phyloP scores from a whole-genome alignment of 1,284 basidiomycete genomes.

The Rhodotorula sp. region DNA sequence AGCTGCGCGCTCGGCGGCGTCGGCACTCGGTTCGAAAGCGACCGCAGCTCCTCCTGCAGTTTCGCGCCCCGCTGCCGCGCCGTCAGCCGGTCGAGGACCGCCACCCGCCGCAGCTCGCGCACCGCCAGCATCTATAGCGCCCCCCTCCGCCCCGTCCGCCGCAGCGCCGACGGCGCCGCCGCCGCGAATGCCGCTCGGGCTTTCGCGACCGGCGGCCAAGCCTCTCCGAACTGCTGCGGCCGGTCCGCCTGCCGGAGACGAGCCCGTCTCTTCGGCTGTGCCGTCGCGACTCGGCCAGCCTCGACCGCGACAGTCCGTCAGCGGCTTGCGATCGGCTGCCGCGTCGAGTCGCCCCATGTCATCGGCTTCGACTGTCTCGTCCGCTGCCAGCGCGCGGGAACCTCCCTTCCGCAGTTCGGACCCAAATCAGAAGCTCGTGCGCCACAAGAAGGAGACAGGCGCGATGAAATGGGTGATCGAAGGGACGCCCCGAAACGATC shows the following conservation, averaged over 20 bases:
- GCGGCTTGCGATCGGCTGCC: constrained; percentile 41
- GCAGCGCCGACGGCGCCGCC: constrained; percentile 27
- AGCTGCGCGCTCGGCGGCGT: constrained; percentile 50
- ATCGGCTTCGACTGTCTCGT: constrained; percentile 51
- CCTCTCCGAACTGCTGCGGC: constrained; percentile 38
- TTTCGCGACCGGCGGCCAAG: constrained; percentile 30
- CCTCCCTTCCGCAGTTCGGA: constrained; percentile 69
- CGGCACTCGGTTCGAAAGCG: constrained; percentile 35
- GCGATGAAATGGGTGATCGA: constrained; percentile 54
- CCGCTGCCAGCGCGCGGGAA: constrained; percentile 47
- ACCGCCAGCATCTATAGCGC: constrained; percentile 13
- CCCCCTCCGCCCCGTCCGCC: constrained; percentile 34
- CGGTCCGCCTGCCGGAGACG: constrained; percentile 47
- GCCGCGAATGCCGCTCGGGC: constrained; percentile 18
- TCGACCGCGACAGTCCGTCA: constrained; percentile 43
- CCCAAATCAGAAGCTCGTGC: constrained; percentile 66
- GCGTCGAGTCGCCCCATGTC: constrained; percentile 46
- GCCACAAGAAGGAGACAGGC: constrained; percentile 71
- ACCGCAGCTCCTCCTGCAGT: constrained; percentile 54
- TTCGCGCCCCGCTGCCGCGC: constrained; percentile 42
- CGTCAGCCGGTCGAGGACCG: constrained; percentile 26
- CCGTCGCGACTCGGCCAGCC: constrained; percentile 39
- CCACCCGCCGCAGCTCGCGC: constrained; percentile 27
- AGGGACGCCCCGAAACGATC: constrained; percentile 85
- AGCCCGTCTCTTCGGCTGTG: constrained; percentile 36